Evolutionary conservation across 2,329 filamentous ascomycete genomes (phyloP).

Genomic region (Aspergillus japonicus): DNA sequence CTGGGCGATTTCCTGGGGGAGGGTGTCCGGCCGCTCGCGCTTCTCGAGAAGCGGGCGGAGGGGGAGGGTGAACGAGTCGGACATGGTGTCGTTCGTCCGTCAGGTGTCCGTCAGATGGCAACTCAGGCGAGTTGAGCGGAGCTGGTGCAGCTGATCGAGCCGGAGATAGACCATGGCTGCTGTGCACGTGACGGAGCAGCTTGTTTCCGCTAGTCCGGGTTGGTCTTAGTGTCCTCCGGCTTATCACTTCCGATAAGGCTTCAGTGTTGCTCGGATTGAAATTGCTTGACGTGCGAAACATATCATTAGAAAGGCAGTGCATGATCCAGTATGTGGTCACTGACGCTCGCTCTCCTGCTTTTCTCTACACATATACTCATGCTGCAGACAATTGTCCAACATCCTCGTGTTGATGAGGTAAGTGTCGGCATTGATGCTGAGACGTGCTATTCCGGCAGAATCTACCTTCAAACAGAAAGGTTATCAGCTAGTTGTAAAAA

Average conservation of each 20-base stretch:
- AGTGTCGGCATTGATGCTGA: too few species aligned
- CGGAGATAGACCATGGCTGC: background rate
- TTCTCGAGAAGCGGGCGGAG: slow-evolving; percentile 55
- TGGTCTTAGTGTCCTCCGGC: background rate
- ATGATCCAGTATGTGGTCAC: too few species aligned
- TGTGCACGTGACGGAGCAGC: background rate
- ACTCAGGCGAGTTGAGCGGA: background rate
- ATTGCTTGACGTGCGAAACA: too few species aligned
- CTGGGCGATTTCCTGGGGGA: slow-evolving; percentile 75
- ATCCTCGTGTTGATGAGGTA: too few species aligned
- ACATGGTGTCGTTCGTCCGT: slow-evolving; percentile 26
- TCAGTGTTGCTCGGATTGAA: background rate
- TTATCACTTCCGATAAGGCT: background rate
- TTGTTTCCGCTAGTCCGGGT: background rate
- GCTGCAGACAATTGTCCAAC: too few species aligned
- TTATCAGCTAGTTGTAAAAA: too few species aligned
- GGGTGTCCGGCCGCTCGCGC: slow-evolving; percentile 55
- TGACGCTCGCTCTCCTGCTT: too few species aligned
- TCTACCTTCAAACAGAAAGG: too few species aligned
- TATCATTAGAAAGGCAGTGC: too few species aligned
- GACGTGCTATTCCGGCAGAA: too few species aligned
- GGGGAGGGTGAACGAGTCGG: slow-evolving; percentile 53
- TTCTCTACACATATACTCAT: too few species aligned
- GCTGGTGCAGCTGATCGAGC: background rate
- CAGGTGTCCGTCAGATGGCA: background rate